Conservation (phyloP, 1,284 basidiomycete species). For the Sanghuangporus baumii region DNA sequence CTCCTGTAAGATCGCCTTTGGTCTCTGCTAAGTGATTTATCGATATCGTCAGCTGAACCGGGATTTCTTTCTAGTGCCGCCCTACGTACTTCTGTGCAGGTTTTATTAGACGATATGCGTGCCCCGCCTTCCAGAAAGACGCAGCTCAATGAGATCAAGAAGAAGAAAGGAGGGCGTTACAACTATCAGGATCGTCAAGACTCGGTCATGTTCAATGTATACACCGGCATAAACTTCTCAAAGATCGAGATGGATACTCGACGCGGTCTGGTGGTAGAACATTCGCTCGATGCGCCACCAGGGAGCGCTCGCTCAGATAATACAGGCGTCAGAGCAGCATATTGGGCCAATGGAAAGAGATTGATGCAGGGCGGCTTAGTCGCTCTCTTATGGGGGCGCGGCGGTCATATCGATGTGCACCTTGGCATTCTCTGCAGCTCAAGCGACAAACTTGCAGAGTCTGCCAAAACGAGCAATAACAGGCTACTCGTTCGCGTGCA, state of each 20-base stretch:
- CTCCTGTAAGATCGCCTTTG: constrained; percentile 39
- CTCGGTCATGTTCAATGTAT: constrained; percentile 50
- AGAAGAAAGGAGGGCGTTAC: constrained; percentile 43
- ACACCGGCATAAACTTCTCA: constrained; percentile 41
- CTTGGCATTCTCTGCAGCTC: constrained; percentile 44
- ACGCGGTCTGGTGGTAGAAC: constrained; percentile 41
- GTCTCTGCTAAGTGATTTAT: neutral
- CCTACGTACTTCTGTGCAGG: constrained; percentile 29
- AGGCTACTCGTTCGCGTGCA: constrained; percentile 37
- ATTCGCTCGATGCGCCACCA: constrained; percentile 46
- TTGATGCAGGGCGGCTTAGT: constrained; percentile 53
- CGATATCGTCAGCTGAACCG: neutral
- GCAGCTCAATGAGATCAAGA: constrained; percentile 31
- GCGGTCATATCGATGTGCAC: constrained; percentile 31
- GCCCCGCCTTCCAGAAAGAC: constrained; percentile 20
- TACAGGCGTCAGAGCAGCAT: constrained; percentile 32
- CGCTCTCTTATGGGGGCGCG: constrained; percentile 42
- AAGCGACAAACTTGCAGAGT: constrained; percentile 34
- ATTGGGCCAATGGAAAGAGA: constrained; percentile 52
- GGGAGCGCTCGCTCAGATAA: constrained; percentile 41
- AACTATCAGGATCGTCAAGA: constrained; percentile 34
- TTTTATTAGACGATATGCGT: constrained; percentile 29
- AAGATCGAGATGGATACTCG: constrained; percentile 36
- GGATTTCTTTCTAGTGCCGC: constrained; percentile 23
- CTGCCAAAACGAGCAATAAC: constrained; percentile 27